phyloP scores from a whole-genome alignment of 306 rosid species.

The Comarum palustre region DNA sequence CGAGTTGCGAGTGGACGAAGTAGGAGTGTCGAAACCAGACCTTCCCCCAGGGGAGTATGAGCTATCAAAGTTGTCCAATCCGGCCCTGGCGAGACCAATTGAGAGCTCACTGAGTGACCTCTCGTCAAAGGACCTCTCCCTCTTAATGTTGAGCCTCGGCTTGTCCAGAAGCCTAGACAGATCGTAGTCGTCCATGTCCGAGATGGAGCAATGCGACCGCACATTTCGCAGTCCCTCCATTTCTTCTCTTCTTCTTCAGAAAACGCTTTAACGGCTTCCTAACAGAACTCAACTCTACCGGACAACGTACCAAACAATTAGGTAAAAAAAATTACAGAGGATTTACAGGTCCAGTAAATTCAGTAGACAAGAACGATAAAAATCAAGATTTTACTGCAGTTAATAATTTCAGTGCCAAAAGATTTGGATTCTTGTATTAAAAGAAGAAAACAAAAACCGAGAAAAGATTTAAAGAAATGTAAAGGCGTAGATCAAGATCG shows the following conservation, averaged over 20 bases:
- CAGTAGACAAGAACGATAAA: neutral
- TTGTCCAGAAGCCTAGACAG: conserved; percentile 65
- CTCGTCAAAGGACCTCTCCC: conserved; percentile 91
- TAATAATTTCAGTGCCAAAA: conserved; percentile 3
- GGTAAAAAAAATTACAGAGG: neutral
- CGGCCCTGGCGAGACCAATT: conserved; percentile 47
- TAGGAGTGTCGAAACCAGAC: conserved; percentile 77
- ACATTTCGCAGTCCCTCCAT: conserved; percentile 80
- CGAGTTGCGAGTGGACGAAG: conserved; percentile 70
- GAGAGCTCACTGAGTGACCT: conserved; percentile 86
- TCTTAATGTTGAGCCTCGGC: conserved; percentile 73
- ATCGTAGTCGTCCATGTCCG: conserved; percentile 78
- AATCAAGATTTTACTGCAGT: neutral
- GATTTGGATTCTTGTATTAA: neutral
- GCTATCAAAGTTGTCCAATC: conserved; percentile 59
- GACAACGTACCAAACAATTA: neutral
- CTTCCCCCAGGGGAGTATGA: conserved; percentile 68
- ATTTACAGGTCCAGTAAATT: neutral
- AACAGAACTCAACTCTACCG: neutral
- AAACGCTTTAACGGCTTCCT: neutral
- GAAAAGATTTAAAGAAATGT: neutral
- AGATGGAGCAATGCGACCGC: conserved; percentile 65
- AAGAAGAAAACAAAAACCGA: neutral
- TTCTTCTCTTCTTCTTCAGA: conserved; percentile 29
- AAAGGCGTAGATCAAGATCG: conserved; percentile 53